Conservation (phyloP, 768 basidiomycete species). For the Coprinellus micaceus region DNA sequence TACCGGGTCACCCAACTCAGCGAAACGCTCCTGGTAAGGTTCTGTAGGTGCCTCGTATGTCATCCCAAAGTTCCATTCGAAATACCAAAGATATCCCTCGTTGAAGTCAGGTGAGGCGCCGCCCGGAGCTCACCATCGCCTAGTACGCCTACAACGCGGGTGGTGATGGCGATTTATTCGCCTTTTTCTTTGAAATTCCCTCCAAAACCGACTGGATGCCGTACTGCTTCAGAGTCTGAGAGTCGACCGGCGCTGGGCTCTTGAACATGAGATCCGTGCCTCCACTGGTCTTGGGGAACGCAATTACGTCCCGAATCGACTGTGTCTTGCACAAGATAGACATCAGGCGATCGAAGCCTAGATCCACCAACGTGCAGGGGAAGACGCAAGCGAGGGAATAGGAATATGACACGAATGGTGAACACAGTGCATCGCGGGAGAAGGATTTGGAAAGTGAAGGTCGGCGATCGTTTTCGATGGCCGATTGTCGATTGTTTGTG, state of each 20-base stretch:
- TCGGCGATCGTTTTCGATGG: too few species aligned
- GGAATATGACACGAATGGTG: constrained; percentile 7
- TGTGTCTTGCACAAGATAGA: constrained; percentile 82
- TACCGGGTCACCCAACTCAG: too few species aligned
- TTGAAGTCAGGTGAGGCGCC: too few species aligned
- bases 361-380: background rate
- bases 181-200: background rate
- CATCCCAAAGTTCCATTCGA: too few species aligned
- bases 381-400: background rate
- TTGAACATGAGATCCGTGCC: constrained; percentile 87
- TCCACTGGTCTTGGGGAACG: constrained; percentile 87
- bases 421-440: background rate
- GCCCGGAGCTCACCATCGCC: too few species aligned
- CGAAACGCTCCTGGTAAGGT: too few species aligned
- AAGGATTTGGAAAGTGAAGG: background rate
- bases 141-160: too few species aligned
- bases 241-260: constrained; percentile 65
- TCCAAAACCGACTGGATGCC: constrained; percentile 41
- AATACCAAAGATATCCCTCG: too few species aligned
- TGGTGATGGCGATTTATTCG: too few species aligned
- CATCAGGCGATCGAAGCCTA: constrained; percentile 93
- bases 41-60: too few species aligned
- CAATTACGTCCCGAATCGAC: constrained; percentile 93
- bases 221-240: constrained; percentile 59
- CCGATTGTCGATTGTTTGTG: too few species aligned